Evolutionary conservation across 2,329 filamentous ascomycete genomes (phyloP).

Genomic region (Teratosphaeria viscida): DNA sequence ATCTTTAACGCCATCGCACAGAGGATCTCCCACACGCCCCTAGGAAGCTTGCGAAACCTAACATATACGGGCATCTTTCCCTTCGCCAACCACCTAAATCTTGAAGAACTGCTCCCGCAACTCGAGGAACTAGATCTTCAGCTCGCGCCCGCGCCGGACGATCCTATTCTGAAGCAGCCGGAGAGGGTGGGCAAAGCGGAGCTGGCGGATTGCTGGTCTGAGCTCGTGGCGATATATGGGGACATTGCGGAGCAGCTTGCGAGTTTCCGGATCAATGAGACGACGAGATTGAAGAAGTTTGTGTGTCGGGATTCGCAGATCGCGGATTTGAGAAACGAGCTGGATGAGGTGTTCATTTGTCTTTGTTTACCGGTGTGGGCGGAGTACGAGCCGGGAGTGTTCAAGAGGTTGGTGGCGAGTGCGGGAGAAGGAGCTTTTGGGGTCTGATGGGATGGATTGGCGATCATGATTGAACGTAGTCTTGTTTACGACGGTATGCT

Average conservation of each 20-base stretch:
- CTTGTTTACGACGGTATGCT: too few species aligned
- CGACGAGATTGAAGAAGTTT: conserved; percentile 13
- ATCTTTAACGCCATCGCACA: conserved; percentile 2
- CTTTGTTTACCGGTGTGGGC: conserved; percentile 21
- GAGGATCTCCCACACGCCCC: conserved; percentile 1
- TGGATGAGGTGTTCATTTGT: conserved; percentile 17
- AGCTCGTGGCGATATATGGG: conserved; percentile 18
- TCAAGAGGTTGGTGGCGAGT: conserved; percentile 8
- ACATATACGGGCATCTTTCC: conserved; percentile 26
- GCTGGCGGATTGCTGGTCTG: conserved; percentile 29
- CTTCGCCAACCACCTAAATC: conserved; percentile 21
- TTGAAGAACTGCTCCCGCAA: conserved; percentile 14
- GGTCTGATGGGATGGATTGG: too few species aligned
- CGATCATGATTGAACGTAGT: too few species aligned
- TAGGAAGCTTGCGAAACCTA: conserved; percentile 8
- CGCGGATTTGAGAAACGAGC: conserved; percentile 12
- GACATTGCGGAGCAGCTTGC: conserved; percentile 6
- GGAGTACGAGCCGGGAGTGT: conserved; percentile 16
- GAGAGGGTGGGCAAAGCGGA: conserved; percentile 32
- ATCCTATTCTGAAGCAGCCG: conserved; percentile 28
- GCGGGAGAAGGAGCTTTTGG: background rate
- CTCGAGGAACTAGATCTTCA: conserved; percentile 27
- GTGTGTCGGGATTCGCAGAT: conserved; percentile 16
- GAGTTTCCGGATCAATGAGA: conserved; percentile 1
- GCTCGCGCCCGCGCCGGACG: conserved; percentile 32